phyloP scores from a whole-genome alignment of 768 basidiomycete genomes.

The Cyathus striatus region DNA sequence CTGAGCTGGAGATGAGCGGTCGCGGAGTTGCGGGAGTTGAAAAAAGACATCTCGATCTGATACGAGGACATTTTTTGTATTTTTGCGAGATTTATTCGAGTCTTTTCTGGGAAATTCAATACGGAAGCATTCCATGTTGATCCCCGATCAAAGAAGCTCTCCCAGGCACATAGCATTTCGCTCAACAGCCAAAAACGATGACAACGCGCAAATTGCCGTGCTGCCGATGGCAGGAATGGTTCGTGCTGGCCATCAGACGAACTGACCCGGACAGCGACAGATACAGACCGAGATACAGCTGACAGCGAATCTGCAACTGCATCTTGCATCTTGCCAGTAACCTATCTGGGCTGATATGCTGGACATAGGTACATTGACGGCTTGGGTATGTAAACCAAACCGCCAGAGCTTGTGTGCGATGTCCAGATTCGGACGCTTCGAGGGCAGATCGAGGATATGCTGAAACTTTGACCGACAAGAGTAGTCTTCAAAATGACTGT shows the following conservation, averaged over 20 bases:
- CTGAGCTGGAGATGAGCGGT: neutral
- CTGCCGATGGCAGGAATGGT: conserved; percentile 10
- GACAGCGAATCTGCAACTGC: conserved; percentile 16
- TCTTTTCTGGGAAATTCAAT: conserved; percentile 17
- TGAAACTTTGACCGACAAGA: neutral
- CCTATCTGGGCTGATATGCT: no score
- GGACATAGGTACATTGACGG: no score
- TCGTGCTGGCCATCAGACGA: conserved; percentile 7
- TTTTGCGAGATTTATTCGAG: no score
- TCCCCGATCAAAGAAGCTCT: conserved; percentile 56
- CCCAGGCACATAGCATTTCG: conserved; percentile 22
- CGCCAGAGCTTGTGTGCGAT: no score
- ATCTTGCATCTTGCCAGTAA: conserved; percentile 13
- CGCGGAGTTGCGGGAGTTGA: conserved; percentile 23
- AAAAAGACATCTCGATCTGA: conserved; percentile 8
- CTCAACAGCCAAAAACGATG: conserved; percentile 6
- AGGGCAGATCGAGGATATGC: neutral
- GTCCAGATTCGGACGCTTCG: neutral
- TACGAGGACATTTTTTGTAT: no score
- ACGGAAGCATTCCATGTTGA: conserved; percentile 38
- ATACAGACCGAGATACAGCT: conserved; percentile 2
- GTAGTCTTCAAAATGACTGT: neutral
- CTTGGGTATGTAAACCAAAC: neutral
- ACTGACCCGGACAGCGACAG: no score
- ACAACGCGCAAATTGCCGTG: conserved; percentile 30